phyloP scores from a whole-genome alignment of 768 basidiomycete species.

The Dioszegia hungarica region DNA sequence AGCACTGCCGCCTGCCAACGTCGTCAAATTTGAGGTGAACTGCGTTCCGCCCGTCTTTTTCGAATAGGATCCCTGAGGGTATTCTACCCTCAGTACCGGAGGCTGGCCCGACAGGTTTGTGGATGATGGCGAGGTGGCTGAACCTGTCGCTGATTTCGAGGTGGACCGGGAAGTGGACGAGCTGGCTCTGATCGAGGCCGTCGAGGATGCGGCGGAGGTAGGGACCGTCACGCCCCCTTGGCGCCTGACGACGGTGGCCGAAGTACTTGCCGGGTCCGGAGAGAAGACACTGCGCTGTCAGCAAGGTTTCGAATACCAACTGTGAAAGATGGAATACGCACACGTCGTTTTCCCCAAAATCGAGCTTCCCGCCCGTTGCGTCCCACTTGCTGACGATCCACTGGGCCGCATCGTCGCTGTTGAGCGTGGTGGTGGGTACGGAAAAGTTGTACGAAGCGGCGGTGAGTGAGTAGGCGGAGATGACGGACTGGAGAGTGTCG shows the following conservation, averaged over 20 bases:
- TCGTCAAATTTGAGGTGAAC: conserved; percentile 27
- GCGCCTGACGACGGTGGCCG: conserved; percentile 29
- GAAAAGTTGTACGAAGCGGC: conserved; percentile 20
- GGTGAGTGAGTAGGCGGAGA: conserved; percentile 21
- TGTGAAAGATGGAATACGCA: conserved; percentile 12
- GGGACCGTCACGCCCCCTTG: conserved; percentile 13
- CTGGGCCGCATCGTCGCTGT: conserved; percentile 21
- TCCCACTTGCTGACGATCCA: conserved; percentile 28
- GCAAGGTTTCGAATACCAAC: not conserved
- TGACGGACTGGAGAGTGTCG: conserved; percentile 9
- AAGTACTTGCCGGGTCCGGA: conserved; percentile 32
- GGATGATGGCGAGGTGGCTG: conserved; percentile 18
- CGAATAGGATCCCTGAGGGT: conserved; percentile 37
- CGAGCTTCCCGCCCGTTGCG: conserved; percentile 15
- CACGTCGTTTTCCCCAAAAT: conserved; percentile 29
- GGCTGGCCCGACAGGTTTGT: conserved; percentile 23
- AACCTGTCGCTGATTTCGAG: conserved; percentile 8
- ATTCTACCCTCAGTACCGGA: conserved; percentile 33
- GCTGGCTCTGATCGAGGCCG: not conserved
- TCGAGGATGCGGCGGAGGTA: not conserved
- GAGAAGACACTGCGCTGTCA: conserved; percentile 34
- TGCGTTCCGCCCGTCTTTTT: conserved; percentile 39
- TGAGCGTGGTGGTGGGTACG: conserved; percentile 21
- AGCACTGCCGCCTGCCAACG: conserved; percentile 10
- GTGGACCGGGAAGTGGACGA: conserved; percentile 5